Evolutionary conservation across 2,329 filamentous ascomycete genomes (phyloP).

Genomic region (Claviceps digitariae): DNA sequence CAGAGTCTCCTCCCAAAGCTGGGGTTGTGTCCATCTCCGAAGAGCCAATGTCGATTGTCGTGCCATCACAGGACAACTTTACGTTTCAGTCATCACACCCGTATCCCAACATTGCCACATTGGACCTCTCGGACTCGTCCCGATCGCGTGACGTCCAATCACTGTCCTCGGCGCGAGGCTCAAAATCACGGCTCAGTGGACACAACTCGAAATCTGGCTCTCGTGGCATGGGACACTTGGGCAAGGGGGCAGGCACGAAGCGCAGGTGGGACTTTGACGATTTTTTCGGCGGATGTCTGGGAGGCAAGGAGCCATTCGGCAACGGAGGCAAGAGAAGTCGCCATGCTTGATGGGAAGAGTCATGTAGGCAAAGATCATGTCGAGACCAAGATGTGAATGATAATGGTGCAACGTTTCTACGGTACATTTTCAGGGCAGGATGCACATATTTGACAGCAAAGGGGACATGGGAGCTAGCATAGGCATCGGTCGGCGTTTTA

Average conservation of each 20-base stretch:
- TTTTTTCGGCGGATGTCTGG: slow-evolving; percentile 57
- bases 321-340: slow-evolving; percentile 36
- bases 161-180: slow-evolving; percentile 12
- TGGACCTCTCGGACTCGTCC: slow-evolving; percentile 40
- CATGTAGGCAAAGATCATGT: slow-evolving; percentile 6
- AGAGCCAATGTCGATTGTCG: slow-evolving; percentile 26
- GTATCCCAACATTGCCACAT: slow-evolving; percentile 47
- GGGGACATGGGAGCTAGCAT: slow-evolving; percentile 22
- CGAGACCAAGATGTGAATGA: slow-evolving; percentile 4
- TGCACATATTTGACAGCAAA: slow-evolving; percentile 17
- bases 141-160: slow-evolving; percentile 25
- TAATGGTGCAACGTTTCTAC: slow-evolving; percentile 3
- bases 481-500: slow-evolving; percentile 24
- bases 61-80: slow-evolving; percentile 48
- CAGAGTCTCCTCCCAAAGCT: slow-evolving; percentile 14
- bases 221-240: slow-evolving; percentile 30
- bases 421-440: slow-evolving; percentile 10
- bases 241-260: slow-evolving; percentile 56
- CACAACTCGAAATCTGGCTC: slow-evolving; percentile 13
- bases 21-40: slow-evolving; percentile 12
- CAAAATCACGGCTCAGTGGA: slow-evolving; percentile 17
- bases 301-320: slow-evolving; percentile 46
- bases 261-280: slow-evolving; percentile 60
- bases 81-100: slow-evolving; percentile 54
- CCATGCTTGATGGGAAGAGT: slow-evolving; percentile 21